A percentile compares a stretch with the other conserved stretches of the same genome.
Evolutionary conservation across 495 filamentous ascomycete species (phyloP).

Genomic region (Darksidea phi): DNA sequence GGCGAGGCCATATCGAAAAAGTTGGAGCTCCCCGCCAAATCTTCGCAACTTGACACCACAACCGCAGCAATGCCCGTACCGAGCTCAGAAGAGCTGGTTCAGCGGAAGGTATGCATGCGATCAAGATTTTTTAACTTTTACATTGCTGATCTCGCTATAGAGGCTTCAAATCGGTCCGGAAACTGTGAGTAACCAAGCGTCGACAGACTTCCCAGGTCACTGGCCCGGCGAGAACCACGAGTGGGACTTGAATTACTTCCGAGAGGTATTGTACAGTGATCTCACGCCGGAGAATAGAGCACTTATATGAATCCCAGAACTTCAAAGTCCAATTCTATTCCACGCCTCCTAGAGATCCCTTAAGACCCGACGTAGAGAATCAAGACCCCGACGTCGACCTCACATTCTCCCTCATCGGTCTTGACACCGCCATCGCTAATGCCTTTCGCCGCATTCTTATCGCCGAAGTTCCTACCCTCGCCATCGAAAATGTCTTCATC

Average conservation of each 20-base stretch:
- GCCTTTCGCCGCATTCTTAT: conserved; percentile 97
- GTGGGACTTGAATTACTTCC: conserved; percentile 79
- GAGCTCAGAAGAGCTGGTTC: conserved; percentile 35
- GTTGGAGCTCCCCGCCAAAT: conserved; percentile 23
- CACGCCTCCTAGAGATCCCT: no score
- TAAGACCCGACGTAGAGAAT: conserved; percentile 14
- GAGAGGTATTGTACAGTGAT: conserved; percentile 45
- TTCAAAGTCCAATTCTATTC: conserved; percentile 75
- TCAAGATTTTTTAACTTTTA: neutral
- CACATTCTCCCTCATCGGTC: conserved; percentile 85
- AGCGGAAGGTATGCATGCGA: conserved; percentile 35
- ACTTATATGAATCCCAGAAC: conserved; percentile 44
- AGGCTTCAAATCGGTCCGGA: conserved; percentile 83
- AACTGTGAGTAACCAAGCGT: conserved; percentile 81
- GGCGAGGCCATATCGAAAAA: conserved; percentile 10
- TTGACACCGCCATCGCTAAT: conserved; percentile 92
- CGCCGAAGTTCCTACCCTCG: conserved; percentile 89
- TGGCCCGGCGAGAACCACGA: conserved; percentile 86
- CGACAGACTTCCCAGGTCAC: conserved; percentile 86
- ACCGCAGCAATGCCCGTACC: conserved; percentile 24
- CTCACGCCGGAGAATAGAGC: conserved; percentile 3
- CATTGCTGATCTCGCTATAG: conserved; percentile 46
- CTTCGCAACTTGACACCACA: neutral
- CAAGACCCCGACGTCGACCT: conserved; percentile 69
- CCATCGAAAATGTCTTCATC: conserved; percentile 88